phyloP scores from a whole-genome alignment of 169 alveolate species.

The Babesia sp. region DNA sequence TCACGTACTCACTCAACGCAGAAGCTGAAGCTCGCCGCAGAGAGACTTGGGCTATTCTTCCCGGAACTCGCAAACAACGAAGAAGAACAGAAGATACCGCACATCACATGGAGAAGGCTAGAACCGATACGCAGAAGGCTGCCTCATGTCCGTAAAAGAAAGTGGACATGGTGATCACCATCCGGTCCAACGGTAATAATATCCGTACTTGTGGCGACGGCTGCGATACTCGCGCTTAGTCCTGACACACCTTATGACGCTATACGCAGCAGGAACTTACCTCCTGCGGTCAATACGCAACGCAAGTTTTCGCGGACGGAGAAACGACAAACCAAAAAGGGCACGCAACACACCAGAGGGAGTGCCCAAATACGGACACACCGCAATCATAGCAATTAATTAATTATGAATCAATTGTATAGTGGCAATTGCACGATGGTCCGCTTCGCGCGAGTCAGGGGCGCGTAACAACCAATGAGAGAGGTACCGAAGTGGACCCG shows the following conservation, averaged over 20 bases:
- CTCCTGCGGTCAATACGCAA: slow-evolving; percentile 56
- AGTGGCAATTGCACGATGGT: slow-evolving; percentile 46
- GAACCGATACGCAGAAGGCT: slow-evolving; percentile 12
- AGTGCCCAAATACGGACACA: neutral
- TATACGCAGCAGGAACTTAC: neutral
- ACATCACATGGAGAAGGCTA: slow-evolving; percentile 21
- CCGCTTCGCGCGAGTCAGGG: slow-evolving; percentile 62
- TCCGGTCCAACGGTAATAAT: slow-evolving; percentile 66
- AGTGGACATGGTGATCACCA: slow-evolving; percentile 60
- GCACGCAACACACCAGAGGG: slow-evolving; percentile 1
- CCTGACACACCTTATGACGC: neutral
- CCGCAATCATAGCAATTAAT: neutral
- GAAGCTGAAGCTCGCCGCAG: slow-evolving; percentile 47
- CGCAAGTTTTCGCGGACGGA: slow-evolving; percentile 62
- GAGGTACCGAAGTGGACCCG: neutral
- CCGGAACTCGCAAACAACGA: slow-evolving; percentile 42
- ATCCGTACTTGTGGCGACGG: slow-evolving; percentile 60
- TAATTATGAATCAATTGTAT: slow-evolving; percentile 20
- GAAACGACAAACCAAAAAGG: slow-evolving; percentile 18
- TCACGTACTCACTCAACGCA: neutral
- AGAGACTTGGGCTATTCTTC: slow-evolving; percentile 33
- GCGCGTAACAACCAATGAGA: slow-evolving; percentile 41
- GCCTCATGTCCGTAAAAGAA: slow-evolving; percentile 49
- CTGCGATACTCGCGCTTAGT: slow-evolving; percentile 59
- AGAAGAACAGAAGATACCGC: neutral